Base-by-base conservation (phyloP, 2,329 filamentous ascomycete genomes). In the Aspergillus sp. region DNA sequence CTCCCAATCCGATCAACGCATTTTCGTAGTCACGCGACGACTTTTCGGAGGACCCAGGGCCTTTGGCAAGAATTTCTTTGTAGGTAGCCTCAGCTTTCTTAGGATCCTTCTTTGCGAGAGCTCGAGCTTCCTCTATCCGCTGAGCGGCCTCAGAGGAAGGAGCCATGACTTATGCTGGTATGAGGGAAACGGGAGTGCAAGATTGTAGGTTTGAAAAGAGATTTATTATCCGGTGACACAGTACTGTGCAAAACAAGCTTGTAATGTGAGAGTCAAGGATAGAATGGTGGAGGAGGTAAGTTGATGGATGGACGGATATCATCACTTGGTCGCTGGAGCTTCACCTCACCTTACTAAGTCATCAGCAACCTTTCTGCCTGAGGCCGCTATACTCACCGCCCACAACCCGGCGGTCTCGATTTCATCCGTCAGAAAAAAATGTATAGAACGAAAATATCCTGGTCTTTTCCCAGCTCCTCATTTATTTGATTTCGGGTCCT, bases 21-120 rank as follows among this genome's bases (percentile, higher is more conserved):
- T 84, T 83, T 81, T 99, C 95, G 70, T 97, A 99, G 76, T 96
- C 91, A 76, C 90, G 88, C 65, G 93, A 87, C 59, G 93, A 91
- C 39, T 89, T 86, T 76, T 99, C 95, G 59, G 87, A 95, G 59
- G 89, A 86, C 52, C 90, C 90, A 20, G 93, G 92, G 39, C 91
- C 87, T 77, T 90, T 89, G 53, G 91, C 88, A 65, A 97, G 86
- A 73, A 98, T 90, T 56, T 95, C 89, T 78, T 93, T 91, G 83
- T 93, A 98, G 73, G 91, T 86, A 69, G 84, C 81, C 80, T 96
- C 92, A 63, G 93, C 91, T 82, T 95, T 90, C 70, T 84, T 80
- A 65, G 93, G 89, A 72, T 96, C 86, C 64, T 87, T 84, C 80
- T 91, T 92, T 66, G 86, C 85, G 71, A 93, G 80, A 81, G 89